Evolutionary conservation across 768 basidiomycete genomes (phyloP), one percentile per base, ranked within the genome.

Genomic region (Collybia sordida): DNA sequence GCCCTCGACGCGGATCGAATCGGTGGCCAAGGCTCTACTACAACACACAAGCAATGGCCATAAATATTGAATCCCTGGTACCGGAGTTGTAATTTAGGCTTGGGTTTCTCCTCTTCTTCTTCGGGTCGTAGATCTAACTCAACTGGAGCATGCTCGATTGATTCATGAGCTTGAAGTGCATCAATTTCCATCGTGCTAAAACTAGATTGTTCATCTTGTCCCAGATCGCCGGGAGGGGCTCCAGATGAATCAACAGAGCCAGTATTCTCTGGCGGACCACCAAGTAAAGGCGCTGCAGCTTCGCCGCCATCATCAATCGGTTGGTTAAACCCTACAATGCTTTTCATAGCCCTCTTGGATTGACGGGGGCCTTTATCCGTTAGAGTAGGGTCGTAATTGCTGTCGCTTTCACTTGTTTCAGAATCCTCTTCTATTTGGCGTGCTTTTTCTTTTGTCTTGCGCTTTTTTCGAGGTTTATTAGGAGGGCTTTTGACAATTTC

Each of bases 21-120:
- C 12, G 79, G 68, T 3, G 88, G 85, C 76, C 83, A 90, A 14
- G 91, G 92, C 62, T 93, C 91, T 14, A 92, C 83, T 19, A 93
- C 85, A 28, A 93, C 77, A 60, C 88, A 90, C 15, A 93, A 76
- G 63, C 87, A 90, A 47, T 82, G 80, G 0, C 83, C 85, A 50
- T 80, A 78, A 42, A 91, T 83, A 45, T 68, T 75, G 64, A 90
- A 90, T 11, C 87, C 86, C 57, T 80, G 78, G 55, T 88, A 93
- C 47, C 65, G 77, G 28, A 93, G 75, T 47, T 80, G 75, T 27
- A 91, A 68, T 24, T 77, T 55, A 5, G 87, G 84, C 59, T 91
- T 88, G 11, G 85, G 88, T 58, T 93, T 91, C 56, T 85, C 85
- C 45, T 86, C 85, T 42, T 86, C 85, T 42, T 83, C 80, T n/a